Conservation (phyloP, 352 stramenopile species). For the Globisporangium carolinianum region DNA sequence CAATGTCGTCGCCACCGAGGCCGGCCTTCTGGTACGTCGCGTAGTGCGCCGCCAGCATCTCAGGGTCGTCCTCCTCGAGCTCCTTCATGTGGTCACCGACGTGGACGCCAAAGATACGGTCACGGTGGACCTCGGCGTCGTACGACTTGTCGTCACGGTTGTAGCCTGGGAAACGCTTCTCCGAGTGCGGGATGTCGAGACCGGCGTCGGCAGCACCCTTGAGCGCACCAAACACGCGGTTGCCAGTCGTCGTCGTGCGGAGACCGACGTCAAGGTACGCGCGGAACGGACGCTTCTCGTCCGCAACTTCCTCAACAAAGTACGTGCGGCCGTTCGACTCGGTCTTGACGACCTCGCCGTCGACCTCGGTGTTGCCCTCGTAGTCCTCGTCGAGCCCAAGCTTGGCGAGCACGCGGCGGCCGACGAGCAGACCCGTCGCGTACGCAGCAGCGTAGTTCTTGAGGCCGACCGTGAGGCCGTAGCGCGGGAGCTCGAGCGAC, state of each 20-base stretch:
- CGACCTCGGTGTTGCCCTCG: conserved; percentile 95
- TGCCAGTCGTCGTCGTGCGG: conserved; percentile 95
- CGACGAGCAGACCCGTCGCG: conserved; percentile 93
- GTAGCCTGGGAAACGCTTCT: conserved; percentile 99
- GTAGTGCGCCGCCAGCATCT: conserved; percentile 97
- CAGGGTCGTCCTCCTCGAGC: conserved; percentile 98
- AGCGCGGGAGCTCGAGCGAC: conserved; percentile 95
- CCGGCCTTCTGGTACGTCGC: conserved; percentile 93
- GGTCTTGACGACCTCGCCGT: conserved; percentile 93
- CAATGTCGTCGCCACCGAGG: conserved; percentile 89
- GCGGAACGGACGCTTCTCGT: conserved; percentile 97
- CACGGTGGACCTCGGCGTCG: conserved; percentile 96
- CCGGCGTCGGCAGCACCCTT: conserved; percentile 98
- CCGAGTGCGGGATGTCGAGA: conserved; percentile 97
- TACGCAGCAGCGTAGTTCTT: conserved; percentile 99
- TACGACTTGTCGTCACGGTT: conserved; percentile 98
- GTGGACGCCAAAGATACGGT: conserved; percentile 98
- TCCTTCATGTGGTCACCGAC: conserved; percentile 99
- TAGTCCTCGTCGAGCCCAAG: conserved; percentile 98
- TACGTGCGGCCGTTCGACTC: conserved; percentile 96
- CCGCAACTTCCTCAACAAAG: conserved; percentile 98
- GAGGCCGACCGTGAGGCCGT: conserved; percentile 95
- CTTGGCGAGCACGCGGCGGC: conserved; percentile 96
- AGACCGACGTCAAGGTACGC: conserved; percentile 97
- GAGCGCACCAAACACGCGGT: conserved; percentile 98